phyloP scores from a whole-genome alignment of 192 early-diverging fungal species.

The Backusella morwellensis region DNA sequence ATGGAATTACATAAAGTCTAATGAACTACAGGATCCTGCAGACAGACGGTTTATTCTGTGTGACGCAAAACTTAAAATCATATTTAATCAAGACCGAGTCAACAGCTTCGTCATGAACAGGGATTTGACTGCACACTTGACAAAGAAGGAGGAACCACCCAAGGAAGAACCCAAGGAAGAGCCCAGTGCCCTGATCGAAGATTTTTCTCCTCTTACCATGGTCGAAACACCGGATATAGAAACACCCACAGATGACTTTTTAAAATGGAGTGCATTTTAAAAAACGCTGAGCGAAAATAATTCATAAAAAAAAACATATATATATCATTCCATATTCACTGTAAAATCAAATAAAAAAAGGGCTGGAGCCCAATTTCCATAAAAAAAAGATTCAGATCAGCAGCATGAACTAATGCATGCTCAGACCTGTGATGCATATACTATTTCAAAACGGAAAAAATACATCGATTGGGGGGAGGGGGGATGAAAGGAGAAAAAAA shows the following conservation, averaged over 20 bases:
- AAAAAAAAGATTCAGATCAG: background rate
- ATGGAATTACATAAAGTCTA: slow-evolving; percentile 60
- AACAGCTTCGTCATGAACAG: slow-evolving; percentile 65
- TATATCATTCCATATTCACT: background rate
- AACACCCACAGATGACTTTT: slow-evolving; percentile 5
- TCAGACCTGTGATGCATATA: background rate
- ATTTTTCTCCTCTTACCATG: background rate
- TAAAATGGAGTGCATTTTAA: background rate
- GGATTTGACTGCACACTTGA: slow-evolving; percentile 51
- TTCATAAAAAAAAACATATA: background rate
- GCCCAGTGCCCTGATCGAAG: background rate
- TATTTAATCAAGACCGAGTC: slow-evolving; percentile 51
- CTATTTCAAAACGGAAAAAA: background rate
- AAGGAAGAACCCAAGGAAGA: background rate
- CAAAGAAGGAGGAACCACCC: slow-evolving; percentile 32
- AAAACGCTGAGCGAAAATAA: background rate
- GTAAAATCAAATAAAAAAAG: background rate
- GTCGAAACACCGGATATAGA: slow-evolving; percentile 13
- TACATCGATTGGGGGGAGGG: background rate
- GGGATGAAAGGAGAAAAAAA: background rate
- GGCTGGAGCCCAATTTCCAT: background rate
- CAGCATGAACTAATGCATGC: background rate
- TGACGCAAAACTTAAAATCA: slow-evolving; percentile 44
- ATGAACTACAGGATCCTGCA: slow-evolving; percentile 50
- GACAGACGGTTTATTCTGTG: slow-evolving; percentile 54